Conservation (phyloP, 2,329 filamentous ascomycete genomes). For the Trichophyton benhamiae region DNA sequence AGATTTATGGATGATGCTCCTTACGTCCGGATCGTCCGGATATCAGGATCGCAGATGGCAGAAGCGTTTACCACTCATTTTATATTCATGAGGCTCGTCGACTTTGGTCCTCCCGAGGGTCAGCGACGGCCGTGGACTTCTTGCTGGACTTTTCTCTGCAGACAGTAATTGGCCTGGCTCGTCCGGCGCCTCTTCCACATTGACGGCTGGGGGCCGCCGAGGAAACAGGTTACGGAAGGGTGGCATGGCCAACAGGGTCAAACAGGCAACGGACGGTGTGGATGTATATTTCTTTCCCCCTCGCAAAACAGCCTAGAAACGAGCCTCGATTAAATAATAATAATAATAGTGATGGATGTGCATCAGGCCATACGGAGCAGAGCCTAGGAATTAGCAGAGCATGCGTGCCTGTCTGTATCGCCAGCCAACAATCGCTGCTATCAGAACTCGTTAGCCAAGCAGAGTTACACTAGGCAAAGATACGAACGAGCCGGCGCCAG, state of each 20-base stretch:
- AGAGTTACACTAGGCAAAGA: too few relatives aligned
- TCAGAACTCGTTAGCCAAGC: too few relatives aligned
- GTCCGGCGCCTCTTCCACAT: conserved; percentile 13
- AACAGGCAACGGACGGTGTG: background rate
- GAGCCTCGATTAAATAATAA: too few relatives aligned
- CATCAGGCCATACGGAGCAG: too few relatives aligned
- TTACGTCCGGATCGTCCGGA: background rate
- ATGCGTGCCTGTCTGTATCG: too few relatives aligned
- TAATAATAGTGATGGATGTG: too few relatives aligned
- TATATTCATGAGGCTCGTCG: conserved; percentile 62
- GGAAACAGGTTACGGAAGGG: conserved; percentile 60
- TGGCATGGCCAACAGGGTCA: conserved; percentile 40
- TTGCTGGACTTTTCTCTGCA: conserved; percentile 46
- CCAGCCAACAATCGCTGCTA: too few relatives aligned
- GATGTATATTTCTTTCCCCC: background rate
- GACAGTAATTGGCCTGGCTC: conserved; percentile 19
- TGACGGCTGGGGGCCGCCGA: conserved; percentile 36
- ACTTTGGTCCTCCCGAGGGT: conserved; percentile 50
- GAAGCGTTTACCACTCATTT: conserved; percentile 57
- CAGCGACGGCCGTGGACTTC: conserved; percentile 36
- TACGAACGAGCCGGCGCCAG: too few relatives aligned
- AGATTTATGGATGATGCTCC: background rate
- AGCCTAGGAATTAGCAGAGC: too few relatives aligned
- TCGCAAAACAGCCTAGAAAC: background rate
- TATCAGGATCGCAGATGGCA: background rate